These are phyloP conservation scores for Pseudonitzschia multistriata DNA, from an alignment of 108 stramenopile genomes.

Conservation along the genomic window DNA sequence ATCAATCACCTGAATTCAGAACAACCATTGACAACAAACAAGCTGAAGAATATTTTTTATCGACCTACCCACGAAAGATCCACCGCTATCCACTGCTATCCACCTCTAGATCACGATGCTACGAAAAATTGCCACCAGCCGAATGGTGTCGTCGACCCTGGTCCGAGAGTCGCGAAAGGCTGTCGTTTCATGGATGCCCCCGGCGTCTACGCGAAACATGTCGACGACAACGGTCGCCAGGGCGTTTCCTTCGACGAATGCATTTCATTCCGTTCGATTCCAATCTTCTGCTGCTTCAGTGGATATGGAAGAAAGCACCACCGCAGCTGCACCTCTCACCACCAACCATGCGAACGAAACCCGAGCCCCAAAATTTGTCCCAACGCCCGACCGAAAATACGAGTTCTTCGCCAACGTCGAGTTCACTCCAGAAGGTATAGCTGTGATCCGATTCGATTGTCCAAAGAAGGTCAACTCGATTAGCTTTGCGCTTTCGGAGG, in stretches of 20 bases:
- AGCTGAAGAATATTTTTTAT: no score
- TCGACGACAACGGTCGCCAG: slow-evolving; percentile 36
- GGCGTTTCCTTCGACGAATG: slow-evolving; percentile 85
- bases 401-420: slow-evolving; percentile 84
- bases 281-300: slow-evolving; percentile 27
- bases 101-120: slow-evolving; percentile 13
- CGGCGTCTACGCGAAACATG: neutral
- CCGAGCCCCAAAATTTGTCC: slow-evolving; percentile 42
- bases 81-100: no score
- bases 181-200: neutral
- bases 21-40: no score
- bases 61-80: neutral
- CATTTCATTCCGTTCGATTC: slow-evolving; percentile 19
- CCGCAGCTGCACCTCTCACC: neutral
- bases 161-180: slow-evolving; percentile 15
- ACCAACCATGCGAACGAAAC: neutral
- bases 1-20: no score
- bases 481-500: slow-evolving; percentile 78
- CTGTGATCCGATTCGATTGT: slow-evolving; percentile 90
- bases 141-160: slow-evolving; percentile 16
- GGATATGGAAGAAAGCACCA: neutral
- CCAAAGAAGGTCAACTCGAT: slow-evolving; percentile 95
- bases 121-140: slow-evolving; percentile 19
- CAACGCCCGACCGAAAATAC: slow-evolving; percentile 74
- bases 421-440: slow-evolving; percentile 78